A percentile compares a stretch with the other conserved stretches of the same genome.
Conservation (phyloP, 2,329 filamentous ascomycete genomes). For the Aspergillus carbonarius region DNA sequence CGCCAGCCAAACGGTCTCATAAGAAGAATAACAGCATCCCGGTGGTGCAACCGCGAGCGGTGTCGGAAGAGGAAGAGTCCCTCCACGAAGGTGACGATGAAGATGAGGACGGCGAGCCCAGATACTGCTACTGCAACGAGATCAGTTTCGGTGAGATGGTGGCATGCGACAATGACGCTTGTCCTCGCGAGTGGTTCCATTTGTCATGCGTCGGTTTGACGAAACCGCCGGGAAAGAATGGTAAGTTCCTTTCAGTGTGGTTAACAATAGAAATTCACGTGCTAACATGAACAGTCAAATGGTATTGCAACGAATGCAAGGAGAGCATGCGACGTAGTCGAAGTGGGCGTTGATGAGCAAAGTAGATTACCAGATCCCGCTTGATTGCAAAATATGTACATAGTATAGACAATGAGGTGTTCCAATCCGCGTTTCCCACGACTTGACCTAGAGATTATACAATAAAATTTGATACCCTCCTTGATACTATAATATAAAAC, state of each 20-base stretch:
- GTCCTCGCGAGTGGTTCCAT: constrained; percentile 79
- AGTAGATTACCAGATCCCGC: not conserved
- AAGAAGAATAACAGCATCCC: constrained; percentile 34
- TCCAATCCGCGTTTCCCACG: not conserved
- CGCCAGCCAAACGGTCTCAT: constrained; percentile 36
- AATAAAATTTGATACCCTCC: too few species aligned
- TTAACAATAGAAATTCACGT: not conserved
- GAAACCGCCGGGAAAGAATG: constrained; percentile 72
- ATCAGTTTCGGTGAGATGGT: constrained; percentile 85
- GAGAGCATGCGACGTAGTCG: constrained; percentile 59
- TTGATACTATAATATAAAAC: too few species aligned
- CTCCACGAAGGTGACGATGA: constrained; percentile 58
- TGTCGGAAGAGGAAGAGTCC: constrained; percentile 44
- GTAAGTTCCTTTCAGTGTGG: constrained; percentile 50
- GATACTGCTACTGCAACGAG: constrained; percentile 77
- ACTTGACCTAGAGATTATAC: too few species aligned
- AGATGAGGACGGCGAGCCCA: constrained; percentile 66
- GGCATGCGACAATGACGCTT: constrained; percentile 72
- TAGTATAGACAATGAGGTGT: not conserved
- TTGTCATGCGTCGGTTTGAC: constrained; percentile 77
- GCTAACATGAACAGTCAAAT: constrained; percentile 62
- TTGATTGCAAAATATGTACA: not conserved
- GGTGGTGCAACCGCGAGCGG: constrained; percentile 26
- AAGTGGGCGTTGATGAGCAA: constrained; percentile 34
- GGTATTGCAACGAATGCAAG: constrained; percentile 80